Percentiles rank a stretch among this genome's conserved stretches.
These are phyloP conservation scores for Caloboletus firmus DNA, from an alignment of 1,284 basidiomycete species.

Conservation along the genomic window DNA sequence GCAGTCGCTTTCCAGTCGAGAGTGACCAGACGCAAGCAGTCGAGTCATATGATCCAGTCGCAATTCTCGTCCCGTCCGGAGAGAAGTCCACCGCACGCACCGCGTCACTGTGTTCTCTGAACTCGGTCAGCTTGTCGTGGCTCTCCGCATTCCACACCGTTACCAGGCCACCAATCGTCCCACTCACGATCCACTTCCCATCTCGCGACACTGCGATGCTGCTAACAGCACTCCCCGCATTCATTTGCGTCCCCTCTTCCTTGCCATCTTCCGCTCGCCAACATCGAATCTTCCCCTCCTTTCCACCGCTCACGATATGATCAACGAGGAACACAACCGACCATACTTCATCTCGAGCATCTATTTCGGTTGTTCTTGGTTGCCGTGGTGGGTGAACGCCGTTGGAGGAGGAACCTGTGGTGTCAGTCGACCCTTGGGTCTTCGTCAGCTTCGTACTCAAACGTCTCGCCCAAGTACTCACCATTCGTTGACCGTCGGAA, in stretches of 20 bases:
- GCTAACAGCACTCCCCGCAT: background rate
- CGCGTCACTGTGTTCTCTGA: too few species aligned
- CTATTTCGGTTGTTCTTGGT: background rate
- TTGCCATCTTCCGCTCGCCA: background rate
- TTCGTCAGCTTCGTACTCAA: too few species aligned
- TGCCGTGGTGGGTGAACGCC: too few species aligned
- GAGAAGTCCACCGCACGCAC: background rate
- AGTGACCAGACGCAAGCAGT: background rate
- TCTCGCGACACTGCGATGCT: background rate
- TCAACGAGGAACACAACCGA: background rate
- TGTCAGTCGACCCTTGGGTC: too few species aligned
- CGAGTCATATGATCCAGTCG: background rate
- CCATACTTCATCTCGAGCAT: background rate
- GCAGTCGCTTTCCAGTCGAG: background rate
- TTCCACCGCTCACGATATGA: background rate
- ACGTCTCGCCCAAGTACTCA: too few species aligned
- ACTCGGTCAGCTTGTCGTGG: background rate
- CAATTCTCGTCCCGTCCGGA: background rate
- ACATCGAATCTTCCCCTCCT: background rate
- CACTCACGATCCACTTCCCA: background rate
- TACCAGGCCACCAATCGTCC: background rate
- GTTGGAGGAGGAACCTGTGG: too few species aligned
- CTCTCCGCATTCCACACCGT: background rate
- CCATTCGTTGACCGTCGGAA: too few species aligned
- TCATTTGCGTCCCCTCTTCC: background rate